Evolutionary conservation across 73 alveolate species (phyloP).

Genomic region (Diophrys appendiculata): DNA sequence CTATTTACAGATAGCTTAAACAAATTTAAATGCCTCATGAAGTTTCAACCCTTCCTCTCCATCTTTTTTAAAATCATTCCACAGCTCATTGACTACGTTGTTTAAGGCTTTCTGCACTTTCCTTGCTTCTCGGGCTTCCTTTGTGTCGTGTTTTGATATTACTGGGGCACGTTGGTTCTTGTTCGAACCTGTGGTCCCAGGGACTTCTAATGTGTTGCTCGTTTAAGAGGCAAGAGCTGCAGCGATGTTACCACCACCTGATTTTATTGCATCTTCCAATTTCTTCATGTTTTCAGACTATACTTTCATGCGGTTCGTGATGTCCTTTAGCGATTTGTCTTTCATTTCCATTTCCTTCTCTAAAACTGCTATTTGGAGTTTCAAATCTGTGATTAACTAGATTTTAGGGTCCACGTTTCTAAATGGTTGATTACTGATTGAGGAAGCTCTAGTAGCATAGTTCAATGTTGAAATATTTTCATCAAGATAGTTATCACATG

Average conservation of each 20-base stretch:
- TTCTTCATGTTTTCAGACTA: not conserved
- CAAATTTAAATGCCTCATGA: not conserved
- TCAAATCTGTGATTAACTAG: constrained; percentile 51
- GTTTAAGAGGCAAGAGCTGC: no score
- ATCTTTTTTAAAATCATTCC: not conserved
- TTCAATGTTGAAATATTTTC: constrained; percentile 89
- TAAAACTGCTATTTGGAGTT: constrained; percentile 1
- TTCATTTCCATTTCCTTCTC: not conserved
- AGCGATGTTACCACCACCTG: no score
- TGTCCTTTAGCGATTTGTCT: not conserved
- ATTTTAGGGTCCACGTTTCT: constrained; percentile 85
- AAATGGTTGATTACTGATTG: constrained; percentile 79
- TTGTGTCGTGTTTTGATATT: no score
- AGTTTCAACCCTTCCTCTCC: not conserved
- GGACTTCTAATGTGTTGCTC: no score
- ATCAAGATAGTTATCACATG: constrained; percentile 79
- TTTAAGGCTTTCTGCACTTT: not conserved
- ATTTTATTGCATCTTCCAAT: not conserved
- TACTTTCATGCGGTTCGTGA: not conserved
- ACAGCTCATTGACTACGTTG: not conserved
- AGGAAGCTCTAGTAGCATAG: constrained; percentile 94
- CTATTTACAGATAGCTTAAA: not conserved
- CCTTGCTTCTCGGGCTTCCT: not conserved
- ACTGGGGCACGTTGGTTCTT: no score
- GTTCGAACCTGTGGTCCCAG: no score